Conservation (phyloP, 2,329 filamentous ascomycete genomes). For the Uncinocarpus reesii region DNA sequence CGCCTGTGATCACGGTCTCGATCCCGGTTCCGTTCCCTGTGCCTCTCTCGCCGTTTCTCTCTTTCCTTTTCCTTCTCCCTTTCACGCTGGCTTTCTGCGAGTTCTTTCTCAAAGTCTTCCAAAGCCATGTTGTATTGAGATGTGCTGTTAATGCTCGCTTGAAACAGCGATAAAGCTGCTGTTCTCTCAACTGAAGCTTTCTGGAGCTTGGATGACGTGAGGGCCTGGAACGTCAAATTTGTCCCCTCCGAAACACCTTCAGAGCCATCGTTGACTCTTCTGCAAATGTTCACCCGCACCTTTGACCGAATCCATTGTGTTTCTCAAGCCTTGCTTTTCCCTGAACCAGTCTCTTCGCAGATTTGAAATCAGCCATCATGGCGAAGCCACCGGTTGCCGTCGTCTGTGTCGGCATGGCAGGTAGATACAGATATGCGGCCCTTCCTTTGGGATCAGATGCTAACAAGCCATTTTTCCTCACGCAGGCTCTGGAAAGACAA, state of each 20-base stretch:
- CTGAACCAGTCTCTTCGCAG: not conserved
- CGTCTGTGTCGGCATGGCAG: constrained; percentile 96
- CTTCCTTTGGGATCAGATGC: constrained; percentile 1
- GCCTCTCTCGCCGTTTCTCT: constrained; percentile 27
- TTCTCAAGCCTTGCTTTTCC: not conserved
- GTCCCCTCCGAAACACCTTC: too few relatives aligned
- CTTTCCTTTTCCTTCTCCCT: constrained; percentile 26
- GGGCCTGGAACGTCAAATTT: constrained; percentile 1
- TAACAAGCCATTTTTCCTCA: constrained; percentile 3
- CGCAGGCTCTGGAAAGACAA: constrained; percentile 90
- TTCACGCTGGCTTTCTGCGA: constrained; percentile 46
- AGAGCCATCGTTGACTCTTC: too few relatives aligned
- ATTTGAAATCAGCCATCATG: constrained; percentile 31
- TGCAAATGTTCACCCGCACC: too few relatives aligned
- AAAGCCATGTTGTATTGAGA: constrained; percentile 43
- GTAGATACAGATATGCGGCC: constrained; percentile 34
- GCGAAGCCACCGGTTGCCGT: constrained; percentile 59
- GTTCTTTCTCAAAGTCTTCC: constrained; percentile 67
- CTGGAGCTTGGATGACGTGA: constrained; percentile 4
- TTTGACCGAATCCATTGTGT: not conserved
- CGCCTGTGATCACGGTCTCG: constrained; percentile 30
- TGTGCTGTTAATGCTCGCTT: not conserved
- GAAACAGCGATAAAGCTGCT: too few relatives aligned
- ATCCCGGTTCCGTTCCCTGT: constrained; percentile 22
- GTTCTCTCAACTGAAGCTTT: not conserved